A percentile compares a stretch with the other conserved stretches of the same genome.
These are phyloP conservation scores for Anacardium occidentale DNA, from an alignment of 345 rosid species.

Conservation along the genomic window DNA sequence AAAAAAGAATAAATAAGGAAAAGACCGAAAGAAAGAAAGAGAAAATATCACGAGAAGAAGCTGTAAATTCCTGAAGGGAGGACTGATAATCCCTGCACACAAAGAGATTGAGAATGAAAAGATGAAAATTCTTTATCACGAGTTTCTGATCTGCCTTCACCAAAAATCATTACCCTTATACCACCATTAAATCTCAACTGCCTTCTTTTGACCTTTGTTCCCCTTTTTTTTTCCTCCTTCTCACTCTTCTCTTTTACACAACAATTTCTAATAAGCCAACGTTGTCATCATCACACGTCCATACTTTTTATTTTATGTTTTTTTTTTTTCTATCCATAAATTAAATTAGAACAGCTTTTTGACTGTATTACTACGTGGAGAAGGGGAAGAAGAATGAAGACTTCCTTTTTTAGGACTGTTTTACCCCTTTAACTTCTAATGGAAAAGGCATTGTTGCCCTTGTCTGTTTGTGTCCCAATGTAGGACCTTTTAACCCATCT, in stretches of 20 bases:
- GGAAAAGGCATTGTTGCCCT: background rate
- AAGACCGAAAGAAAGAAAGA: conserved; percentile 3
- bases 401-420: background rate
- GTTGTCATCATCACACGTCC: conserved; percentile 42
- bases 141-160: conserved; percentile 40
- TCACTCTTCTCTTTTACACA: conserved; percentile 1
- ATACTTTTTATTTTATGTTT: conserved; percentile 19
- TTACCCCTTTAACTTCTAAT: background rate
- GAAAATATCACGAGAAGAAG: conserved; percentile 45
- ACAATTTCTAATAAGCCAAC: conserved; percentile 25
- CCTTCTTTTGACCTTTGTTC: conserved; percentile 72
- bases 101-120: background rate
- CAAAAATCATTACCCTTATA: conserved; percentile 40
- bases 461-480: background rate
- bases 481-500: background rate
- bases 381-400: too few species aligned
- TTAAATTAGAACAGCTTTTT: background rate
- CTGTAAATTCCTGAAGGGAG: conserved; percentile 48
- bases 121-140: conserved; percentile 36
- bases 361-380: background rate
- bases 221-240: conserved; percentile 21
- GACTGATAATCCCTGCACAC: conserved; percentile 35
- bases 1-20: background rate
- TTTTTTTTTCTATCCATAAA: conserved; percentile 15
- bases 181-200: conserved; percentile 40